A percentile compares a stretch with the other conserved stretches of the same genome.
Conservation (phyloP, 352 stramenopile species). For the Phytopythium ostracodes region DNA sequence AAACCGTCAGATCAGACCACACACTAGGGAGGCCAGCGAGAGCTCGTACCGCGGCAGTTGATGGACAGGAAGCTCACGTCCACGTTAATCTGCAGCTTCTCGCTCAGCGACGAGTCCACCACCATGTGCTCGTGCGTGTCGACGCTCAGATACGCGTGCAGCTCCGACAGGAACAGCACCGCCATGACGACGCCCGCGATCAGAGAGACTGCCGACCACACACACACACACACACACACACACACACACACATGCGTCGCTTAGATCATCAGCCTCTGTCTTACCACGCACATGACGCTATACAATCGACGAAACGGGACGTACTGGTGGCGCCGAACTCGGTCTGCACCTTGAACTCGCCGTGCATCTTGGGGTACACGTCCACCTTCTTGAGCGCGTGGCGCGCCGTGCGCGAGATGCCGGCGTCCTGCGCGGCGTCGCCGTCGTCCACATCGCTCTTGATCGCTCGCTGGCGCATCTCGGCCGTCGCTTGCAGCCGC, state of each 20-base stretch:
- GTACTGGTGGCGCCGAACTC: constrained; percentile 83
- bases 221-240: constrained; percentile 7
- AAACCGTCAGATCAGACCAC: not conserved
- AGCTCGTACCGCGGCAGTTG: constrained; percentile 78
- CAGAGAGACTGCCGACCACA: constrained; percentile 58
- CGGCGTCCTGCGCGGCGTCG: constrained; percentile 16
- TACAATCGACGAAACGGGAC: not conserved
- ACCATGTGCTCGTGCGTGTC: constrained; percentile 92
- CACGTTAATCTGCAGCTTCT: constrained; percentile 95
- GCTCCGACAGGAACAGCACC: constrained; percentile 91
- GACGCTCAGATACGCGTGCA: constrained; percentile 74
- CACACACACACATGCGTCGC: no score
- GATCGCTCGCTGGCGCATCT: constrained; percentile 53
- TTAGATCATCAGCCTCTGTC: no score
- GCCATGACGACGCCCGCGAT: constrained; percentile 83
- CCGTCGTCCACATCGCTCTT: constrained; percentile 64
- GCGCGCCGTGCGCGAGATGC: constrained; percentile 39
- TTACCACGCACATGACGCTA: not conserved
- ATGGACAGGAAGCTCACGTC: constrained; percentile 98
- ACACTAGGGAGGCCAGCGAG: not conserved
- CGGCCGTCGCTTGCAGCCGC: not conserved
- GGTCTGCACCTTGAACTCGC: constrained; percentile 95
- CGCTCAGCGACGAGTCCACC: constrained; percentile 93
- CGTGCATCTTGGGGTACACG: constrained; percentile 95
- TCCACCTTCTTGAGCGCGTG: constrained; percentile 79